Evolutionary conservation across 2,329 filamentous ascomycete species (phyloP).

Genomic region (Mycosphaerelloides madeirae): DNA sequence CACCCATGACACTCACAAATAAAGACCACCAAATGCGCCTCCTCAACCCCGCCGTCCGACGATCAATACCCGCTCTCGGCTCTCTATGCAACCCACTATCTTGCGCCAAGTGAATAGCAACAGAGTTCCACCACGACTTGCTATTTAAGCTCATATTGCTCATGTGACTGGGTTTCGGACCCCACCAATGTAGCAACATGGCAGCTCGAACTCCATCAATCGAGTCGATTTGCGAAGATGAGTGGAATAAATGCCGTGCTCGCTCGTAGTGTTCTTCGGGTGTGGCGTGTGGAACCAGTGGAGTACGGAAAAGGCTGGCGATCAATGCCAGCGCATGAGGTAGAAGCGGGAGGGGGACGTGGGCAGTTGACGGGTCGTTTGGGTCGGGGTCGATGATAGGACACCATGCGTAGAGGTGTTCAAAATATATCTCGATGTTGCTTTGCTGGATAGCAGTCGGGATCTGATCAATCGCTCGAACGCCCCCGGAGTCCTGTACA

Average conservation of each 20-base stretch:
- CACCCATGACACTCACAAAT: too few species aligned
- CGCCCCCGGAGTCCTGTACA: background rate
- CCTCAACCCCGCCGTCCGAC: background rate
- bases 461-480: background rate
- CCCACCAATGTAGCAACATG: too few species aligned
- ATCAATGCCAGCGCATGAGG: background rate
- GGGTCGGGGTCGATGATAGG: constrained; percentile 1
- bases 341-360: background rate
- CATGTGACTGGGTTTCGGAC: too few species aligned
- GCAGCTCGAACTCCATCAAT: too few species aligned
- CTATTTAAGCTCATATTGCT: too few species aligned
- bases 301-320: background rate
- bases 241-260: background rate
- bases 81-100: background rate
- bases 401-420: background rate
- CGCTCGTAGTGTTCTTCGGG: background rate
- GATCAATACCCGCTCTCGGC: background rate
- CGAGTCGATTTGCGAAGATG: background rate
- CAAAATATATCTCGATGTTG: background rate
- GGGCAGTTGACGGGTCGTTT: too few species aligned
- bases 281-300: background rate
- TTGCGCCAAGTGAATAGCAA: background rate
- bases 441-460: background rate
- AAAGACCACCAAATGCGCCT: constrained; percentile 1
- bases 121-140: background rate